These are phyloP conservation scores for Saccharomycopsis guyanensis DNA, from an alignment of 805 yeast species.

Conservation along the genomic window DNA sequence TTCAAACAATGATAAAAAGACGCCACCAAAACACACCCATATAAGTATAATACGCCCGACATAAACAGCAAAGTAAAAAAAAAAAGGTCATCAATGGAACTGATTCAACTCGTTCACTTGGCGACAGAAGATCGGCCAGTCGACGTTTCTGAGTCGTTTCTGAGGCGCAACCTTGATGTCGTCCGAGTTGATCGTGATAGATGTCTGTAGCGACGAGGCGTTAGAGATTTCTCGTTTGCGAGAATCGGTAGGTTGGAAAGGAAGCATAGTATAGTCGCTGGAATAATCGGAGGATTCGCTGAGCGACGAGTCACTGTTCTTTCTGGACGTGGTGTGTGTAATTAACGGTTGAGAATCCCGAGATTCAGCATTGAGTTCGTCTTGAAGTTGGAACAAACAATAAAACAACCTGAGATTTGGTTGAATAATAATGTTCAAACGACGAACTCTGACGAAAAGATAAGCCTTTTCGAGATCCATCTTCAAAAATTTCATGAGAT, in stretches of 20 bases:
- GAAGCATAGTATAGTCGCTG: neutral
- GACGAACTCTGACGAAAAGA: conserved; percentile 77
- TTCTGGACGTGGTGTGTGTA: neutral
- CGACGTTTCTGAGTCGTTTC: conserved; percentile 14
- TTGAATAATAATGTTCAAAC: conserved; percentile 88
- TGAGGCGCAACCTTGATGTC: neutral
- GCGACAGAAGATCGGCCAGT: conserved; percentile 15
- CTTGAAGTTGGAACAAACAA: conserved; percentile 60
- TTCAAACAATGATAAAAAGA: no score
- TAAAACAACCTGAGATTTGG: conserved; percentile 90
- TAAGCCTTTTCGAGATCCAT: conserved; percentile 73
- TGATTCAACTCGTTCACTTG: conserved; percentile 11
- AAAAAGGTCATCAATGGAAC: conserved; percentile 3
- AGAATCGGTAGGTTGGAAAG: neutral
- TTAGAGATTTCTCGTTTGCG: neutral
- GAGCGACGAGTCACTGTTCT: neutral
- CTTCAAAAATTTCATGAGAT: conserved; percentile 72
- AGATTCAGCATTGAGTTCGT: conserved; percentile 15
- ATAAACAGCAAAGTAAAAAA: no score
- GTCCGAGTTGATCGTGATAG: conserved; percentile 1
- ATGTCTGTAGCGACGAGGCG: conserved; percentile 3
- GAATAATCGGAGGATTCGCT: neutral
- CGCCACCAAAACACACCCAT: no score
- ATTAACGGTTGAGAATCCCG: neutral
- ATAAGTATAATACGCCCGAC: neutral